Evolutionary conservation across 345 rosid genomes (phyloP), one percentile per base, ranked within the genome.

Genomic region (Stellera chamaejasme): DNA sequence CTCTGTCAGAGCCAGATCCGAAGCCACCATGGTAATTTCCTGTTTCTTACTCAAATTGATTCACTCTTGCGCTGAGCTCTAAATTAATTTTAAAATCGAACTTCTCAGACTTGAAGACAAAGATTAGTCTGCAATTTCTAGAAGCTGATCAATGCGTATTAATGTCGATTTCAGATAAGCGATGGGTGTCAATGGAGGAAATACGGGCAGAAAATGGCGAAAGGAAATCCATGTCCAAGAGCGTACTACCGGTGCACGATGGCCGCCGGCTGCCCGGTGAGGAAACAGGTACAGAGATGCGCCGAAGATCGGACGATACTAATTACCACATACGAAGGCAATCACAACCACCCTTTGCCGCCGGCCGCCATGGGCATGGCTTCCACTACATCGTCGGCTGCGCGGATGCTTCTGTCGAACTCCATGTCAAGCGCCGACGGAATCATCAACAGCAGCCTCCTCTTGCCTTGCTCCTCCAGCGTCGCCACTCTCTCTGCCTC

Each of bases 401-500:
- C 91, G 13, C 59, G 88, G 60, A 83, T 84, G 86, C 71, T 89
- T 32, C 77, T 93, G 48, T 89, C 94, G 0, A 97, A 97, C 14
- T 86, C 96, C 2, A 81, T 83, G 97, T 70, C 97, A 0, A 81
- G 80, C 68, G 75, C 91, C 2, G 94, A 89, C 41, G 88, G 96
- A 27, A 28, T 79, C 5, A 72, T 84, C 82, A 84, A 82, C 76
- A 63, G 87, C 4, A 84, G 81, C 55, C 72, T 93, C 77, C 79
- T 86, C 16, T 75, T 93, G 36, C 94, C 96, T 4, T 88, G 94
- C 65, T 86, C 99, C n/a, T 81, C 97, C 16, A 86, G 83, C 83
- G 79, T 93, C 87, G 99, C 96, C 15, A 84, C 99, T 0, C 78
- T 93, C 48, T 93, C 99, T 55, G 99, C 97, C 27, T 87, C 97